phyloP scores from a whole-genome alignment of 2,329 filamentous ascomycete genomes.

The Chrysosporium keratinophilum region DNA sequence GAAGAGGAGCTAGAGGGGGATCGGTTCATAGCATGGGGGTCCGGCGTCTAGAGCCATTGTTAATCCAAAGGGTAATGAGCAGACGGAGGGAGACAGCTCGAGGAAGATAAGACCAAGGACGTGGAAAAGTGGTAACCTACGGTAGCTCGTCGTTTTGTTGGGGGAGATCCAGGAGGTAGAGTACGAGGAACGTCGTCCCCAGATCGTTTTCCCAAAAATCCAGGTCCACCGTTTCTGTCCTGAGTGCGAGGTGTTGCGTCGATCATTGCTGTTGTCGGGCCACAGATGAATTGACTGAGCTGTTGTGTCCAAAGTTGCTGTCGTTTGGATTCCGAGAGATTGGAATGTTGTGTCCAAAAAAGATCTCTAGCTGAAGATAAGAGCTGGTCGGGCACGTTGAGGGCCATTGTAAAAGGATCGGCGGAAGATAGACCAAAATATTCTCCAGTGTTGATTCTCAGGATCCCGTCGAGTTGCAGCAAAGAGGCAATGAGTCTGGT shows the following conservation, averaged over 20 bases:
- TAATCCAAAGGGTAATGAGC: slow-evolving; percentile 18
- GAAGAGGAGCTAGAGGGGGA: slow-evolving; percentile 7
- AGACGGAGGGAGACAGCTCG: slow-evolving; percentile 16
- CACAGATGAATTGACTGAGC: slow-evolving; percentile 32
- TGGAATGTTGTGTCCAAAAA: slow-evolving; percentile 34
- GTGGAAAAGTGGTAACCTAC: slow-evolving; percentile 33
- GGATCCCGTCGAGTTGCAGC: neutral
- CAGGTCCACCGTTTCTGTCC: slow-evolving; percentile 18
- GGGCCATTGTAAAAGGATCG: slow-evolving; percentile 22
- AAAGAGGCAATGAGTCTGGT: neutral
- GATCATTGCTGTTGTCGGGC: slow-evolving; percentile 15
- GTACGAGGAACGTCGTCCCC: slow-evolving; percentile 35
- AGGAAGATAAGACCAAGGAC: slow-evolving; percentile 26
- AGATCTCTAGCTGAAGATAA: slow-evolving; percentile 34
- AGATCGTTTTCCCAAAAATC: slow-evolving; percentile 33
- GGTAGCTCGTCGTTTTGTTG: slow-evolving; percentile 38
- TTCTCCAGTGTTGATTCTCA: neutral
- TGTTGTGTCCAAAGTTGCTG: slow-evolving; percentile 33
- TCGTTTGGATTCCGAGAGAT: slow-evolving; percentile 34
- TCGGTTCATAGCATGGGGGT: slow-evolving; percentile 3
- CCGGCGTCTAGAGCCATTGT: slow-evolving; percentile 14
- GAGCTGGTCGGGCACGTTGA: slow-evolving; percentile 30
- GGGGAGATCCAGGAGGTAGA: slow-evolving; percentile 30
- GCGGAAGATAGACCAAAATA: slow-evolving; percentile 5
- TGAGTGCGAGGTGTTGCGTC: slow-evolving; percentile 12